Conservation (phyloP, 1,284 basidiomycete genomes). For the Cutaneotrichosporon dermatis region DNA sequence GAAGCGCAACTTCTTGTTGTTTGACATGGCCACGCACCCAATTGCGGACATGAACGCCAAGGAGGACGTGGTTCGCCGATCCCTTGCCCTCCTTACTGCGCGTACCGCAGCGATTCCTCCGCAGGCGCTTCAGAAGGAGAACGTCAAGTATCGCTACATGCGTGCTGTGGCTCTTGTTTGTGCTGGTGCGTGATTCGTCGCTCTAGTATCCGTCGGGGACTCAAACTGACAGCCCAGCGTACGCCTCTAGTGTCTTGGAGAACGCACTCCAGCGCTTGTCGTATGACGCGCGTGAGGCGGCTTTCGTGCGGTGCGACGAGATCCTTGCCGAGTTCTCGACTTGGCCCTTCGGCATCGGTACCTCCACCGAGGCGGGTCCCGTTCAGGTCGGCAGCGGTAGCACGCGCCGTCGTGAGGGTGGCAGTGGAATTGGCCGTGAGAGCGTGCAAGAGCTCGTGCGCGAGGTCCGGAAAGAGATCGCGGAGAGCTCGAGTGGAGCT, state of each 20-base stretch:
- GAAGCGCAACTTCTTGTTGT: slow-evolving; percentile 94
- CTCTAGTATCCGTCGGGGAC: no score
- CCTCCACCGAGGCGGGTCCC: slow-evolving; percentile 31
- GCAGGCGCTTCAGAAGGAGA: slow-evolving; percentile 63
- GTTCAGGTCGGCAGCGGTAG: slow-evolving; percentile 42
- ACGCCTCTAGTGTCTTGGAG: slow-evolving; percentile 90
- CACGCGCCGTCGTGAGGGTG: slow-evolving; percentile 41
- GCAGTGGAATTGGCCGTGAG: slow-evolving; percentile 53
- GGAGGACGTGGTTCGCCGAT: slow-evolving; percentile 71
- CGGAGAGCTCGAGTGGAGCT: slow-evolving; percentile 53
- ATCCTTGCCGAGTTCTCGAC: slow-evolving; percentile 79
- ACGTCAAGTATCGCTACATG: slow-evolving; percentile 70
- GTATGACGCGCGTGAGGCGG: slow-evolving; percentile 85
- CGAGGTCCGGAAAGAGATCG: slow-evolving; percentile 71
- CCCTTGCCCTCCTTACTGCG: slow-evolving; percentile 71
- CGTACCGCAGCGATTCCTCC: slow-evolving; percentile 75
- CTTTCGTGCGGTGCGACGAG: slow-evolving; percentile 86
- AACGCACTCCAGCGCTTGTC: slow-evolving; percentile 80
- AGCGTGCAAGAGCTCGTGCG: slow-evolving; percentile 72
- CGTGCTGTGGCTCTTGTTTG: slow-evolving; percentile 81
- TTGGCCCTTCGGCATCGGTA: slow-evolving; percentile 73
- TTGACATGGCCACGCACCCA: slow-evolving; percentile 97
- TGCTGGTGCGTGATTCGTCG: slow-evolving; percentile 53
- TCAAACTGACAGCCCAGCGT: slow-evolving; percentile 47
- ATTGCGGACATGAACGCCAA: slow-evolving; percentile 86